phyloP scores from a whole-genome alignment of 129 eudicot species.

The Saussurea involucrata region DNA sequence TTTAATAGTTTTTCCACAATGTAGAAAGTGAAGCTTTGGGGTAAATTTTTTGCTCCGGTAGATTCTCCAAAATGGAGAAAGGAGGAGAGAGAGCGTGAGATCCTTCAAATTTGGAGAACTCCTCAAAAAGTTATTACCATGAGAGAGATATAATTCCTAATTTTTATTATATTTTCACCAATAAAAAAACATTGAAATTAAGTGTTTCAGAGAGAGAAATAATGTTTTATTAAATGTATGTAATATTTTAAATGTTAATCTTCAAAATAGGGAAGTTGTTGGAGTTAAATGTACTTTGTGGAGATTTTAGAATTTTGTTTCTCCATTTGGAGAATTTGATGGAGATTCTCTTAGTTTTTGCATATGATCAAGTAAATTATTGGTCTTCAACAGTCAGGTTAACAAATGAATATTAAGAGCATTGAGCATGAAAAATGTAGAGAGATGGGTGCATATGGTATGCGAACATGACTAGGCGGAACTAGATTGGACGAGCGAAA shows the following conservation, averaged over 20 bases:
- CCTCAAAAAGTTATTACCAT: not conserved
- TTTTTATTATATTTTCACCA: not conserved
- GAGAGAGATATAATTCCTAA: not conserved
- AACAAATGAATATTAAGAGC: no score
- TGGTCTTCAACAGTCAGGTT: no score
- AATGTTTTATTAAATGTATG: not conserved
- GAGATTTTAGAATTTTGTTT: no score
- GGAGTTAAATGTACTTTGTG: not conserved
- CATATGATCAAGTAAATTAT: not conserved
- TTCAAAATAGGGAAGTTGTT: not conserved
- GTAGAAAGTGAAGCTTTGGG: not conserved
- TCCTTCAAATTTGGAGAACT: not conserved
- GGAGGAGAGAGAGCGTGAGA: not conserved
- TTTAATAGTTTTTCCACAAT: not conserved
- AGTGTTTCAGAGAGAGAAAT: not conserved
- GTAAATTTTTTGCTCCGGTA: not conserved
- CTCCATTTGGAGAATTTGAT: not conserved
- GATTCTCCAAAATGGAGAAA: no score
- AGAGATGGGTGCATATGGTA: no score
- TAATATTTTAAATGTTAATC: not conserved
- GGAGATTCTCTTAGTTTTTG: not conserved
- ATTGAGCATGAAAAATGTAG: no score
- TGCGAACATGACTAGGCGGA: no score
- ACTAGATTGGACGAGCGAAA: no score
- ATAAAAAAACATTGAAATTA: not conserved